Evolutionary conservation across 2,329 filamentous ascomycete species (phyloP).

Genomic region (Penicillium sp.): DNA sequence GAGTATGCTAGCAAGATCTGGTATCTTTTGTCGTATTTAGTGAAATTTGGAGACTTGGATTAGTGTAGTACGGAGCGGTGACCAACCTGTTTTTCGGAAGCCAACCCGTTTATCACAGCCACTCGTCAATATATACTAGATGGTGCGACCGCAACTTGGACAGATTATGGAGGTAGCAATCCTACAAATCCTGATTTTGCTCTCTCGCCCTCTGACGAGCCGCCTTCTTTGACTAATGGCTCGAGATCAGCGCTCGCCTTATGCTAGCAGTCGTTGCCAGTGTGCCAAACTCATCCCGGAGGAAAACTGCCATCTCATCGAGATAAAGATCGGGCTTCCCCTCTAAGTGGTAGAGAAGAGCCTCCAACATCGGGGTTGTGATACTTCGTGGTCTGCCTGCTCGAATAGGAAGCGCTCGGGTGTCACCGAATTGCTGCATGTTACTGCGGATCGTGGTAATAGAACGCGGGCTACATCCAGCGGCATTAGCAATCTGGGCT

Average conservation of each 20-base stretch:
- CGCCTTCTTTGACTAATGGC: background rate
- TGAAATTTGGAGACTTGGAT: too few species aligned
- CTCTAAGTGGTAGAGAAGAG: background rate
- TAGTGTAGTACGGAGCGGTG: too few species aligned
- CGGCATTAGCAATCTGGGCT: too few species aligned
- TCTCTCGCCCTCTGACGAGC: background rate
- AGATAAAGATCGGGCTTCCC: background rate
- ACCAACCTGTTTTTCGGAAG: too few species aligned
- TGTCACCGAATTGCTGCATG: background rate
- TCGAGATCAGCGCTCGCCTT: background rate
- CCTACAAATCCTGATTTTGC: background rate
- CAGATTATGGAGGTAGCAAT: background rate
- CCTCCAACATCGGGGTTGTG: background rate
- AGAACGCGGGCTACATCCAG: too few species aligned
- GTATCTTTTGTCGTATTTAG: too few species aligned
- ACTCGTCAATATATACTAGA: too few species aligned
- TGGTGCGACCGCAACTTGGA: too few species aligned
- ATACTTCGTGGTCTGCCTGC: background rate
- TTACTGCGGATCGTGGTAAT: background rate
- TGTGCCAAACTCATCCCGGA: background rate
- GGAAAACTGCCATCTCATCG: background rate
- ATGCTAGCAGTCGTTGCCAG: background rate
- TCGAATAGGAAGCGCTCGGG: background rate
- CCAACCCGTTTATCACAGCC: too few species aligned
- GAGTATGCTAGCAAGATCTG: too few species aligned